These are phyloP conservation scores for Ganoderma resinaceum DNA, from an alignment of 1,284 basidiomycete species.

Conservation along the genomic window DNA sequence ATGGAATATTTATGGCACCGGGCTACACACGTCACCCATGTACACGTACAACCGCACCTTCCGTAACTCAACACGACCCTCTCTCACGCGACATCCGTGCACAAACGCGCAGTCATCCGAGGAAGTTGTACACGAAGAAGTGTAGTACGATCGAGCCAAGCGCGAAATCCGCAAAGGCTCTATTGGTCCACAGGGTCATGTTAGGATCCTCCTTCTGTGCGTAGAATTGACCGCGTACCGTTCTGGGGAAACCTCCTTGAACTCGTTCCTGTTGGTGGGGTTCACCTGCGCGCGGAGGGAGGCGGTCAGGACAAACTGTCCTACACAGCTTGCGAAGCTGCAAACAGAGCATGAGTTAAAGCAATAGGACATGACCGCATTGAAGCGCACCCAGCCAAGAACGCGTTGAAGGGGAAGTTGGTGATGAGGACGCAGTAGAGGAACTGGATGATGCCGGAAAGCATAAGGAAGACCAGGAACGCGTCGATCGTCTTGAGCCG, in stretches of 20 bases:
- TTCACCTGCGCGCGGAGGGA: slow-evolving; percentile 94
- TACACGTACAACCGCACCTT: slow-evolving; percentile 32
- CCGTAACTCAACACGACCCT: slow-evolving; percentile 16
- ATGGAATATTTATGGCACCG: slow-evolving; percentile 27
- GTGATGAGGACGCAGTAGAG: slow-evolving; percentile 91
- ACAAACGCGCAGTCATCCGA: slow-evolving; percentile 59
- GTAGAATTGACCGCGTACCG: slow-evolving; percentile 63
- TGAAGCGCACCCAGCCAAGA: slow-evolving; percentile 87
- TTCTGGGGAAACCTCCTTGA: slow-evolving; percentile 94
- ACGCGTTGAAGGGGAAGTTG: slow-evolving; percentile 97
- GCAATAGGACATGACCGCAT: background rate
- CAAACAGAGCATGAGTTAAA: background rate
- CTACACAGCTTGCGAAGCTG: slow-evolving; percentile 93
- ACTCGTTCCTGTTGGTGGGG: slow-evolving; percentile 80
- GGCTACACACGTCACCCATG: slow-evolving; percentile 25
- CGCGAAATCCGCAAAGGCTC: slow-evolving; percentile 96
- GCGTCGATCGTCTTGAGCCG: slow-evolving; percentile 94
- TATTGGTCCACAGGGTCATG: slow-evolving; percentile 42
- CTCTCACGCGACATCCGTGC: background rate
- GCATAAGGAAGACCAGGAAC: slow-evolving; percentile 92
- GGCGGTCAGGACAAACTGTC: slow-evolving; percentile 96
- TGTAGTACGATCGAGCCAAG: slow-evolving; percentile 94
- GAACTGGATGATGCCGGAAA: slow-evolving; percentile 92
- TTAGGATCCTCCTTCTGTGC: background rate
- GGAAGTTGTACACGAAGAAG: slow-evolving; percentile 99